Evolutionary conservation across 148 eudicot genomes (phyloP).

Genomic region (Cornus suecica): DNA sequence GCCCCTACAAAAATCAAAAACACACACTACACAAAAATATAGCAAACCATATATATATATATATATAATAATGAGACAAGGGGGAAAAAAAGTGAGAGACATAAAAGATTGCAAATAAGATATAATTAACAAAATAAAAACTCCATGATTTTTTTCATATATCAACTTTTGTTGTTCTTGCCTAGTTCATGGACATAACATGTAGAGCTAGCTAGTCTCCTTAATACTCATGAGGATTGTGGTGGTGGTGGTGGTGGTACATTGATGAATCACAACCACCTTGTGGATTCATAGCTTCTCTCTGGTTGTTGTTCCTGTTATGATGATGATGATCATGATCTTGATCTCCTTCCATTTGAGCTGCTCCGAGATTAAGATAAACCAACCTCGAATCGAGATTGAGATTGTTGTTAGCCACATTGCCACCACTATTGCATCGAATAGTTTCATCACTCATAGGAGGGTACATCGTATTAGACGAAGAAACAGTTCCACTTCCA

Average conservation of each 20-base stretch:
- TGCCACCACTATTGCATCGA: slow-evolving; percentile 31
- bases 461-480: slow-evolving; percentile 29
- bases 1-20: slow-evolving; percentile 15
- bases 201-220: background rate
- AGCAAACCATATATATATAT: too few relatives aligned
- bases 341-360: slow-evolving; percentile 29
- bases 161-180: background rate
- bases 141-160: background rate
- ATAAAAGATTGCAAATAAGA: background rate
- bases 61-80: too few relatives aligned
- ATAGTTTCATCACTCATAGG: slow-evolving; percentile 24
- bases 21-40: background rate
- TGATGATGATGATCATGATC: too few relatives aligned
- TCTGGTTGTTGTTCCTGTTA: slow-evolving; percentile 18
- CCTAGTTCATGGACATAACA: background rate
- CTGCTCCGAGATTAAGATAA: slow-evolving; percentile 62
- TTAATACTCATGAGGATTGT: slow-evolving; percentile 40
- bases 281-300: slow-evolving; percentile 27
- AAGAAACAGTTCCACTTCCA: slow-evolving; percentile 13
- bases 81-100: background rate
- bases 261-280: slow-evolving; percentile 35
- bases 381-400: slow-evolving; percentile 74
- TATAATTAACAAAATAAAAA: background rate
- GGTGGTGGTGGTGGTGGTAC: slow-evolving; percentile 47
- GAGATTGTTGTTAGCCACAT: slow-evolving; percentile 33